Evolutionary conservation across 2,329 filamentous ascomycete species (phyloP).

Genomic region (Coniochaeta sp.): DNA sequence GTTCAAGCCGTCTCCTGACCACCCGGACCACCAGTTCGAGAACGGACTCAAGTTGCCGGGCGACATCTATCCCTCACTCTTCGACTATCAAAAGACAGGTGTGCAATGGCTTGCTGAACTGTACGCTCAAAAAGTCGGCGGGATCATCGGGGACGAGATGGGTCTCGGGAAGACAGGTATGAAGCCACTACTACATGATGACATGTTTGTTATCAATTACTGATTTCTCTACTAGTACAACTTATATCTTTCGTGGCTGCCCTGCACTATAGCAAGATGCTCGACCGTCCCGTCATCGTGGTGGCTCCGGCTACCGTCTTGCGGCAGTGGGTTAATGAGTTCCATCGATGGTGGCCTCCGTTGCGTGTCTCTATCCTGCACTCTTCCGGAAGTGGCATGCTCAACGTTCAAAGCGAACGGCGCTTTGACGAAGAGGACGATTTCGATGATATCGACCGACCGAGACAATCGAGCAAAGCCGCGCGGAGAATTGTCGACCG

Average conservation of each 20-base stretch:
- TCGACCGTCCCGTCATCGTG: conserved; percentile 79
- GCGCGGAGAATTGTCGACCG: conserved; percentile 76
- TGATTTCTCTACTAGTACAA: conserved; percentile 33
- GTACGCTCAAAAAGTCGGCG: conserved; percentile 81
- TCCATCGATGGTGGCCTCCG: conserved; percentile 99
- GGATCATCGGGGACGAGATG: conserved; percentile 97
- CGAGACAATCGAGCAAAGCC: conserved; percentile 52
- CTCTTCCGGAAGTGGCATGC: conserved; percentile 92
- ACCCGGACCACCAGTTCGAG: conserved; percentile 67
- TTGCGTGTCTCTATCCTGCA: conserved; percentile 91
- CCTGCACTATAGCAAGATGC: conserved; percentile 81
- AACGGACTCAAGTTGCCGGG: conserved; percentile 77
- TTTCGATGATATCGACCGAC: conserved; percentile 34
- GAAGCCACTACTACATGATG: neutral
- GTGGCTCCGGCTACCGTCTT: conserved; percentile 93
- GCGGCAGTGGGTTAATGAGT: conserved; percentile 97
- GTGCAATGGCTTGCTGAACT: conserved; percentile 95
- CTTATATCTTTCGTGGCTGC: conserved; percentile 75
- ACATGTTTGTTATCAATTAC: neutral
- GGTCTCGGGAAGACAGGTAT: conserved; percentile 81
- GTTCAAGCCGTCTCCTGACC: conserved; percentile 78
- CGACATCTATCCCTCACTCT: conserved; percentile 86
- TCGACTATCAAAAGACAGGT: conserved; percentile 95
- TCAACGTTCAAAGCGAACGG: conserved; percentile 66
- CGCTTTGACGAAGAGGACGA: conserved; percentile 45